A percentile compares a stretch with the other conserved stretches of the same genome.
Conservation (phyloP, 352 stramenopile species). For the Albugo laibachii region DNA sequence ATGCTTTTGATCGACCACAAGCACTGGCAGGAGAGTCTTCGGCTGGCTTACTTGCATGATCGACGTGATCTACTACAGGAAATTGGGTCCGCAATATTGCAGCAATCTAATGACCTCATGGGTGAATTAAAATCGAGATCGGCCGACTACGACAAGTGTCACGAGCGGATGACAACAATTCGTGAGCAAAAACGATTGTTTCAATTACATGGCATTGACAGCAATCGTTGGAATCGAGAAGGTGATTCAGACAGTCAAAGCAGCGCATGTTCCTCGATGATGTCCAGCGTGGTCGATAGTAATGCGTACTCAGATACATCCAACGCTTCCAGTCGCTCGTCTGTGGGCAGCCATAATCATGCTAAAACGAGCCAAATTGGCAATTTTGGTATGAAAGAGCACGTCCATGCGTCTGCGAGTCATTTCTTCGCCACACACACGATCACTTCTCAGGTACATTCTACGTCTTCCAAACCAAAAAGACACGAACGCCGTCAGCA, state of each 20-base stretch:
- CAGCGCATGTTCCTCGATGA: background rate
- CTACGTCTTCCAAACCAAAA: constrained; percentile 23
- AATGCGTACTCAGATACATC: constrained; percentile 17
- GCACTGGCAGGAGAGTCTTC: constrained; percentile 34
- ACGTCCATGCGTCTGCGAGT: constrained; percentile 31
- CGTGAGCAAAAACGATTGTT: constrained; percentile 62
- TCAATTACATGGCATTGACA: constrained; percentile 55
- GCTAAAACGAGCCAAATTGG: constrained; percentile 26
- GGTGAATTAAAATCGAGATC: constrained; percentile 28
- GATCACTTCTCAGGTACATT: constrained; percentile 26
- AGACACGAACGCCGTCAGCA: constrained; percentile 12
- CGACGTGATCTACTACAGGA: constrained; percentile 45
- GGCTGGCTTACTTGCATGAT: constrained; percentile 29
- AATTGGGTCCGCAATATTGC: constrained; percentile 31
- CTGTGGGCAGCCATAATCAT: constrained; percentile 54
- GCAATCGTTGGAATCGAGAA: constrained; percentile 23
- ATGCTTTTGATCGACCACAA: constrained; percentile 32
- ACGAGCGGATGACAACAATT: constrained; percentile 36
- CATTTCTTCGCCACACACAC: constrained; percentile 48
- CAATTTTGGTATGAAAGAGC: constrained; percentile 43
- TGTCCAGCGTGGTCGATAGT: constrained; percentile 15
- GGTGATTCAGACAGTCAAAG: constrained; percentile 7
- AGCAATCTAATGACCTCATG: constrained; percentile 17
- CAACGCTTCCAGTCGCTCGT: constrained; percentile 29
- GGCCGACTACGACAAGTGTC: constrained; percentile 25